Evolutionary conservation across 2,329 filamentous ascomycete genomes (phyloP), one percentile per base, ranked within the genome.

Genomic region (Atkinsonella texensis): DNA sequence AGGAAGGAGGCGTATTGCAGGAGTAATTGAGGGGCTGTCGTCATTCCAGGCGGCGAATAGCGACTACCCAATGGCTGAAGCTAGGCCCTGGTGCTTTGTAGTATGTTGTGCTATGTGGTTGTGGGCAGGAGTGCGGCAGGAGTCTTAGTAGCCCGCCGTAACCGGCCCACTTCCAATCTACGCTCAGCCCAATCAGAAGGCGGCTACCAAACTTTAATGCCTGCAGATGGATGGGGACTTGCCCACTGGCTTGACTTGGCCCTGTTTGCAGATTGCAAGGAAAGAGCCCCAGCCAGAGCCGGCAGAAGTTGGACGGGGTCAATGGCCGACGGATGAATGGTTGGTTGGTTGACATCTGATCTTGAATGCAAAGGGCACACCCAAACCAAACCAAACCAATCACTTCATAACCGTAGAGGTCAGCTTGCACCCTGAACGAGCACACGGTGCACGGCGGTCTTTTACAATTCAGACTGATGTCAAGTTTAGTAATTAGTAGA

Each of bases 121-220:
- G 20, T 23, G 35, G 50, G 49, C 17, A 48, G 31, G 52, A 51
- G 18, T 23, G 20, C 20, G 50, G 49, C 17, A 48, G 31, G 52
- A 51, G 18, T 49, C 47, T 46, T 41, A 46, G 20, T 51, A 42
- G 54, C 46, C 53, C 46, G 49, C 58, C 53, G 55, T 51, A 55
- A 35, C 44, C 15, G 52, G 49, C 58, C 55, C 53, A 50, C 35
- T 3, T 3, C 20, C 11, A 40, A 18, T 39, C 18, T 46, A 40
- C n/a, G 38, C 38, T 32, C 33, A 35, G 52, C 57, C 70, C 66
- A 69, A 70, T 69, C 62, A 68, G 51, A 44, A 20, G 31, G 56
- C 54, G 58, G 58, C 64, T 60, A 65, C 67, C 65, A 64, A 63
- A 66, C 65, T 65, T 65, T 64, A 55, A 46, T 48, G 50, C 52